Conservation (phyloP, 1,284 basidiomycete genomes). For the Cerioporus squamosus region DNA sequence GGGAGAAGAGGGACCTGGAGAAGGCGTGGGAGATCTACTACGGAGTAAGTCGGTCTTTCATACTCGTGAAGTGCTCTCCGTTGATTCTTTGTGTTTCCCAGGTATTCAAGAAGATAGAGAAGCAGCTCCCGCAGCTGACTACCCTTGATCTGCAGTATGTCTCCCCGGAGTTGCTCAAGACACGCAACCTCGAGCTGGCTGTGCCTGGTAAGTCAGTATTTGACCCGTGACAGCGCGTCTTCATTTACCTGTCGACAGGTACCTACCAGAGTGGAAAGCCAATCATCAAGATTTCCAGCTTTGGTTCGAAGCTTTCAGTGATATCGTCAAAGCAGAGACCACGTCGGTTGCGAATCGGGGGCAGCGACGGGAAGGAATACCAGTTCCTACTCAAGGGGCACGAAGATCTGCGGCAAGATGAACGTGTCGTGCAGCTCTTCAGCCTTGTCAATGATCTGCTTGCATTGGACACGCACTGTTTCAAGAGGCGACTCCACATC, state of each 20-base stretch:
- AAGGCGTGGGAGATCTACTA: slow-evolving; percentile 99
- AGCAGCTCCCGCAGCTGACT: slow-evolving; percentile 89
- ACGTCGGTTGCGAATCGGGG: slow-evolving; percentile 86
- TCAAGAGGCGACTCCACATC: slow-evolving; percentile 96
- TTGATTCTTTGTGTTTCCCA: slow-evolving; percentile 32
- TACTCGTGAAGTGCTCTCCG: neutral
- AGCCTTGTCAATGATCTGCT: slow-evolving; percentile 96
- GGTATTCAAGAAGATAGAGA: slow-evolving; percentile 97
- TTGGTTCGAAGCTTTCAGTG: slow-evolving; percentile 87
- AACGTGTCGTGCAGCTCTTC: slow-evolving; percentile 99
- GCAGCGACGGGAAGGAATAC: slow-evolving; percentile 94
- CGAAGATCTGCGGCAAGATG: slow-evolving; percentile 98
- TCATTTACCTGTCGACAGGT: slow-evolving; percentile 48
- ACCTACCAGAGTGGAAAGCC: slow-evolving; percentile 93
- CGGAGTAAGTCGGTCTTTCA: slow-evolving; percentile 49
- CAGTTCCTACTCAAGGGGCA: slow-evolving; percentile 92
- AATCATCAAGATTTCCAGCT: slow-evolving; percentile 84
- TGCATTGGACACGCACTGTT: slow-evolving; percentile 91
- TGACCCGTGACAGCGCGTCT: neutral
- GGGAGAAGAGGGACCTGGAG: slow-evolving; percentile 91
- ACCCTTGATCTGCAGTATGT: slow-evolving; percentile 98
- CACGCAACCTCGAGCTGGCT: slow-evolving; percentile 90
- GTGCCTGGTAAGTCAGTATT: slow-evolving; percentile 74
- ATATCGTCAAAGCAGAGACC: slow-evolving; percentile 99
- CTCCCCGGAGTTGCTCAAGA: slow-evolving; percentile 90